Evolutionary conservation across 148 eudicot species (phyloP), one percentile per base, ranked within the genome.

Genomic region (Pouteria glomerata): DNA sequence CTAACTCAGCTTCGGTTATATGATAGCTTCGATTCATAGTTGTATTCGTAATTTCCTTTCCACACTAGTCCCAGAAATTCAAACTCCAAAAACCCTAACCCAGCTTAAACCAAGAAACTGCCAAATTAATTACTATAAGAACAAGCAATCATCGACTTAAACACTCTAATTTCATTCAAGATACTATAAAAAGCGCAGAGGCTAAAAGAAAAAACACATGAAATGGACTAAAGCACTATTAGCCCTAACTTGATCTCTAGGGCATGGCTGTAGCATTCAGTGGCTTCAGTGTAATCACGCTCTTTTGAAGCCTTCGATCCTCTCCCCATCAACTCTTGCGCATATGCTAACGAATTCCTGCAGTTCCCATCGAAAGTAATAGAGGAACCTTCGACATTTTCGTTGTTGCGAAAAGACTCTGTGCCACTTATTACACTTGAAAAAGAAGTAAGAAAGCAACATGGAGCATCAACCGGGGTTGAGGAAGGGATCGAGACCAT

Each of bases 211-310:
- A 2, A n/a, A n/a, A n/a, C n/a, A n/a, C n/a, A n/a, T n/a, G n/a
- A n/a, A n/a, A n/a, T n/a, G n/a, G n/a, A n/a, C n/a, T n/a, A 13
- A 7, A 29, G 26, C 4, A 6, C 3, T 0, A 16, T 55, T 71
- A 64, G 57, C 64, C 69, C 74, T 63, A 69, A 88, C 98, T 91
- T 89, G 78, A 94, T 89, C 77, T 94, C 98, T n/a, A 94, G 89
- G 82, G 97, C 96, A 79, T 68, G n/a, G 98, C n/a, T n/a, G n/a
- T n/a, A n/a, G n/a, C n/a, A n/a, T n/a, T n/a, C n/a, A n/a, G n/a
- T n/a, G n/a, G n/a, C 97, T 41, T 89, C 90, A 1, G 83, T 69
- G 21, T 76, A 94, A 75, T 91, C 97, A 13, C 42, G 57, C 3
- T 86, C 96, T 64, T 84, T 88, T 12, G 83, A 73, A 0, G 91